Evolutionary conservation across 75 land plant genomes (phyloP).

Genomic region (Cupressus sempervirens): DNA sequence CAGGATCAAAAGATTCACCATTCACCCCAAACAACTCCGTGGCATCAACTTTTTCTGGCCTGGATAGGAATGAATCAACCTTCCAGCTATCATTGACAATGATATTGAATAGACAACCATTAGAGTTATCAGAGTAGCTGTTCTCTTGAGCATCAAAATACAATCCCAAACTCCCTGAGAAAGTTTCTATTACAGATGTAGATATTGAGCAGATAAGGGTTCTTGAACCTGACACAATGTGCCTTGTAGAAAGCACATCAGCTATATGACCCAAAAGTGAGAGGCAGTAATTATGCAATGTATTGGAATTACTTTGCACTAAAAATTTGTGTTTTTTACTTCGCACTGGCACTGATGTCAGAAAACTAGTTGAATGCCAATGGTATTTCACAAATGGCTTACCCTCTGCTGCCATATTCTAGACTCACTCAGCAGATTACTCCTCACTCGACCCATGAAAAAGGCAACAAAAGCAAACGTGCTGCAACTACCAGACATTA

Average conservation of each 20-base stretch:
- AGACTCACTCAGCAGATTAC: background rate
- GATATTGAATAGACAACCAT: background rate
- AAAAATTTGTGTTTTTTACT: background rate
- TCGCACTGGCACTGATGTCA: background rate
- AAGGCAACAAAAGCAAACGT: background rate
- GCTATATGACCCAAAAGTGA: background rate
- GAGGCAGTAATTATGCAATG: constrained; percentile 7
- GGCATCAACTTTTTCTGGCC: background rate
- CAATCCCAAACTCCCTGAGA: background rate
- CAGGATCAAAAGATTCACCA: background rate
- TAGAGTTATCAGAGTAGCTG: constrained; percentile 1
- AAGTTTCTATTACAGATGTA: background rate
- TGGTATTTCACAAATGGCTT: constrained; percentile 1
- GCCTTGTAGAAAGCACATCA: background rate
- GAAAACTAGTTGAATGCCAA: background rate
- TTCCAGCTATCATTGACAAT: background rate
- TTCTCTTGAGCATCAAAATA: background rate
- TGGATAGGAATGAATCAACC: background rate
- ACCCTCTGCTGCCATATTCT: constrained; percentile 8
- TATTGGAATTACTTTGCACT: background rate
- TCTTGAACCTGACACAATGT: background rate
- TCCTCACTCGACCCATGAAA: constrained; percentile 6
- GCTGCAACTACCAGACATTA: constrained; percentile 10
- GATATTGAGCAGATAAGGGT: background rate
- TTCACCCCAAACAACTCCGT: background rate